phyloP scores from a whole-genome alignment of 805 yeast genomes.

The Cephaloascus fragrans region DNA sequence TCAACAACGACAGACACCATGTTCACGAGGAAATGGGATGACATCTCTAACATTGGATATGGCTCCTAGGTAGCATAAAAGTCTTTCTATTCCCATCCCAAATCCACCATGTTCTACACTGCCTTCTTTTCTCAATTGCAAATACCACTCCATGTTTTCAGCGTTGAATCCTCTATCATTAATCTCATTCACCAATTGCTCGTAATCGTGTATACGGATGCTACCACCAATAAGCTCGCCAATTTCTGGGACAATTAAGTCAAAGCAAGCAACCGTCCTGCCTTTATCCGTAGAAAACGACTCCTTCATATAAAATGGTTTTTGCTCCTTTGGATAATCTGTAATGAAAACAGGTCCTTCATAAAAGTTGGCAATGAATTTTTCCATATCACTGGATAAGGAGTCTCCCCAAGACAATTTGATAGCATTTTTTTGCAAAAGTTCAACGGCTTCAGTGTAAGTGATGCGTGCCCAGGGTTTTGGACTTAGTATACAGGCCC shows the following conservation, averaged over 20 bases:
- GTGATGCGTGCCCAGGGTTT: constrained; percentile 61
- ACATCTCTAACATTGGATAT: constrained; percentile 79
- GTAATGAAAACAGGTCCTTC: constrained; percentile 79
- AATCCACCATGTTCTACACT: constrained; percentile 93
- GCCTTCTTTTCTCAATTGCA: constrained; percentile 65
- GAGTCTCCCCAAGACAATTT: constrained; percentile 62
- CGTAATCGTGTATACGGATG: constrained; percentile 66
- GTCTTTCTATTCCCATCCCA: constrained; percentile 90
- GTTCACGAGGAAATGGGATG: constrained; percentile 77
- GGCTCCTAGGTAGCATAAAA: constrained; percentile 63
- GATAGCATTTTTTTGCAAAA: constrained; percentile 33
- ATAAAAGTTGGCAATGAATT: constrained; percentile 72
- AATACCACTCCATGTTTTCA: constrained; percentile 69
- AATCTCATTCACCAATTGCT: constrained; percentile 39
- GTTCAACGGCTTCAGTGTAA: constrained; percentile 64
- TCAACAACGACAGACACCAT: constrained; percentile 8
- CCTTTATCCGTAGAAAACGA: constrained; percentile 22
- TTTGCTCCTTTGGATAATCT: constrained; percentile 68
- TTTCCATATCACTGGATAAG: constrained; percentile 81
- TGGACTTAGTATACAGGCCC: constrained; percentile 41
- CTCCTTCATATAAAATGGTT: constrained; percentile 87
- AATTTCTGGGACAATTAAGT: constrained; percentile 77
- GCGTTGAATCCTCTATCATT: constrained; percentile 43
- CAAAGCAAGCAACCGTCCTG: constrained; percentile 80
- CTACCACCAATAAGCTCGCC: constrained; percentile 97